phyloP scores from a whole-genome alignment of 1,139 yeast genomes.

The Petasospora rhodanensis region DNA sequence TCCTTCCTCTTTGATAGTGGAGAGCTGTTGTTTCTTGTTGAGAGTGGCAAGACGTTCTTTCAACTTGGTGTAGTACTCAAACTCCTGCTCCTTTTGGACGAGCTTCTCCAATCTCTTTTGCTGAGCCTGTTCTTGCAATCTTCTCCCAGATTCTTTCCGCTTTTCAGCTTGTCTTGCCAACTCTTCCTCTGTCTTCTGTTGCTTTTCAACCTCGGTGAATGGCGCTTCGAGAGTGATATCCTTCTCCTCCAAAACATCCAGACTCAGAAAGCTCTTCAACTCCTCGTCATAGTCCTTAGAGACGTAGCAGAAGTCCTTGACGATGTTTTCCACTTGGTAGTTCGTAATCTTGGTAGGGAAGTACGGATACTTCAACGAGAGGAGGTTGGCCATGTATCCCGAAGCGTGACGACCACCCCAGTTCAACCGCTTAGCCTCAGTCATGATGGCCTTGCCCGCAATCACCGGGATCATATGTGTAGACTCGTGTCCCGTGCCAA shows the following conservation, averaged over 20 bases:
- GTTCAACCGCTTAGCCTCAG: slow-evolving; percentile 75
- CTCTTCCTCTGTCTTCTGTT: slow-evolving; percentile 82
- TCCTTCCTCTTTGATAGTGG: slow-evolving; percentile 63
- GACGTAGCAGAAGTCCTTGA: slow-evolving; percentile 76
- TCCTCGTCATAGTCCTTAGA: slow-evolving; percentile 67
- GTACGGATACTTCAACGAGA: slow-evolving; percentile 84
- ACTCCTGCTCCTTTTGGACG: slow-evolving; percentile 76
- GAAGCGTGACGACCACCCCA: slow-evolving; percentile 87
- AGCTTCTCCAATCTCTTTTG: slow-evolving; percentile 76
- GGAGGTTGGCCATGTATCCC: slow-evolving; percentile 55
- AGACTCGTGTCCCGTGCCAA: slow-evolving; percentile 79
- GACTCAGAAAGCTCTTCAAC: slow-evolving; percentile 48
- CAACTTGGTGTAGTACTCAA: slow-evolving; percentile 60
- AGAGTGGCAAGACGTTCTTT: slow-evolving; percentile 47
- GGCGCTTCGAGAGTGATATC: slow-evolving; percentile 86
- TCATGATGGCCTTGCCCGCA: slow-evolving; percentile 57
- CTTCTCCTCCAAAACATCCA: slow-evolving; percentile 57
- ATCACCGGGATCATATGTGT: slow-evolving; percentile 81
- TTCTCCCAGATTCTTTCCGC: slow-evolving; percentile 78
- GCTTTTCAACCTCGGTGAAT: slow-evolving; percentile 55
- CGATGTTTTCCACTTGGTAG: slow-evolving; percentile 61
- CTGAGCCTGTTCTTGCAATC: slow-evolving; percentile 92
- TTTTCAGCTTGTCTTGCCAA: slow-evolving; percentile 71
- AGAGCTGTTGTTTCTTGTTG: slow-evolving; percentile 38
- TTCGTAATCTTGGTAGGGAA: slow-evolving; percentile 72